phyloP scores from a whole-genome alignment of 1,139 yeast species.

The Hemisphaericaspora subhashii region DNA sequence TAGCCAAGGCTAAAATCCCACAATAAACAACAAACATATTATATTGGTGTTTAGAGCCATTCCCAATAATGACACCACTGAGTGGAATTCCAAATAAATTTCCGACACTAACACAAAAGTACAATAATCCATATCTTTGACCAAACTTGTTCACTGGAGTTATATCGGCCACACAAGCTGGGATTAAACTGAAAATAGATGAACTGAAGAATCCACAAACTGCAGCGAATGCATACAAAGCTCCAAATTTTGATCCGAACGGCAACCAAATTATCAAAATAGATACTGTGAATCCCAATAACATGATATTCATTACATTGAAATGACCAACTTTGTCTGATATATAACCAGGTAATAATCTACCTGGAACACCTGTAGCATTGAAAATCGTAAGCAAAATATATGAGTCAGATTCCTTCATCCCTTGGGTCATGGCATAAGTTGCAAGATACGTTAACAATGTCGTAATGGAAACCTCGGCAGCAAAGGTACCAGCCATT shows the following conservation, averaged over 20 bases:
- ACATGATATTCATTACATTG: slow-evolving; percentile 41
- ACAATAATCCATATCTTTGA: slow-evolving; percentile 40
- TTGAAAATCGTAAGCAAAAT: slow-evolving; percentile 40
- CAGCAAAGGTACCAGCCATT: slow-evolving; percentile 38
- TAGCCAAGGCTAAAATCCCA: slow-evolving; percentile 21
- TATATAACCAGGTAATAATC: slow-evolving; percentile 39
- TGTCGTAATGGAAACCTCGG: slow-evolving; percentile 57
- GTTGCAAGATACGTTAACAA: slow-evolving; percentile 47
- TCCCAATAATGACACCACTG: slow-evolving; percentile 50
- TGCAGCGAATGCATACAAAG: slow-evolving; percentile 47
- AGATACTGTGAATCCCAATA: slow-evolving; percentile 40
- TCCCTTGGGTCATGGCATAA: slow-evolving; percentile 43
- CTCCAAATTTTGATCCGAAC: slow-evolving; percentile 43
- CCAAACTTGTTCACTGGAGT: slow-evolving; percentile 35
- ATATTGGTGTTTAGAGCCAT: slow-evolving; percentile 24
- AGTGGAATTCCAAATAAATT: slow-evolving; percentile 40
- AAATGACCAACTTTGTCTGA: slow-evolving; percentile 40
- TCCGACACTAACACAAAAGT: slow-evolving; percentile 40
- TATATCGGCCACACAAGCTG: slow-evolving; percentile 39
- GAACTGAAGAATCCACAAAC: slow-evolving; percentile 49
- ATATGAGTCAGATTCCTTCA: slow-evolving; percentile 36
- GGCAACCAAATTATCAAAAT: slow-evolving; percentile 54
- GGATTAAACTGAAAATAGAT: slow-evolving; percentile 26
- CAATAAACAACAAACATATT: slow-evolving; percentile 27
- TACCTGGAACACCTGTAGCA: slow-evolving; percentile 39